These are phyloP conservation scores for Silene latifolia DNA, from an alignment of 148 eudicot genomes.

Conservation along the genomic window DNA sequence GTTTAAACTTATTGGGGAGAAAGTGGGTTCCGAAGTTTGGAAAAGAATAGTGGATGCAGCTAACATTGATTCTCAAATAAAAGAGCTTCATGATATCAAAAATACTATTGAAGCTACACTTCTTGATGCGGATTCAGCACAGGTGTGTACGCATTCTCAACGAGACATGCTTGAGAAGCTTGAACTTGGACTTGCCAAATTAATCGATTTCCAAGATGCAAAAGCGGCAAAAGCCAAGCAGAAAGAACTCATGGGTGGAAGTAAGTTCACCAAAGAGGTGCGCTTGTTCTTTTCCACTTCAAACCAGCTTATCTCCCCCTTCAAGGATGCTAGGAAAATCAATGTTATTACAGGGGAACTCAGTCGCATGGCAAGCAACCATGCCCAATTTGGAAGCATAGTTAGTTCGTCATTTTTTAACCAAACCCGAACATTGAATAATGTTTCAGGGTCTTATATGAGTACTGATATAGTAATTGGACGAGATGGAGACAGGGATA, in stretches of 20 bases:
- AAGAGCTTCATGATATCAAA: background rate
- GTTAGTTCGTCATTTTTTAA: background rate
- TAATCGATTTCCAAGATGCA: background rate
- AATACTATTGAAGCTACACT: background rate
- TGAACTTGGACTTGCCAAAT: too few relatives aligned
- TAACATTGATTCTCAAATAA: background rate
- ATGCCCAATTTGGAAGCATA: background rate
- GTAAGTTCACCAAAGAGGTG: background rate
- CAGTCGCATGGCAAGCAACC: too few relatives aligned
- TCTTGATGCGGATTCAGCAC: background rate
- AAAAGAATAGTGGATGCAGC: too few relatives aligned
- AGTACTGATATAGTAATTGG: conserved; percentile 14
- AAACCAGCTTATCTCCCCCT: background rate
- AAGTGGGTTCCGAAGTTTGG: too few relatives aligned
- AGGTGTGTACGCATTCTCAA: too few relatives aligned
- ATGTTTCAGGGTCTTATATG: background rate
- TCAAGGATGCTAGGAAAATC: background rate
- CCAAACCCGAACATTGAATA: background rate
- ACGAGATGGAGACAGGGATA: background rate
- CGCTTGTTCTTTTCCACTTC: background rate
- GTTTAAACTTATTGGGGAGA: too few relatives aligned
- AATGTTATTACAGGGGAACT: too few relatives aligned
- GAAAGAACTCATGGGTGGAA: background rate
- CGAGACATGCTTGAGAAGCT: too few relatives aligned
- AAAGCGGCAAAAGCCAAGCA: background rate